Percentiles rank a stretch among this genome's conserved stretches.
These are phyloP conservation scores for Maudiozyma barnettii DNA, from an alignment of 805 yeast species.

Conservation along the genomic window DNA sequence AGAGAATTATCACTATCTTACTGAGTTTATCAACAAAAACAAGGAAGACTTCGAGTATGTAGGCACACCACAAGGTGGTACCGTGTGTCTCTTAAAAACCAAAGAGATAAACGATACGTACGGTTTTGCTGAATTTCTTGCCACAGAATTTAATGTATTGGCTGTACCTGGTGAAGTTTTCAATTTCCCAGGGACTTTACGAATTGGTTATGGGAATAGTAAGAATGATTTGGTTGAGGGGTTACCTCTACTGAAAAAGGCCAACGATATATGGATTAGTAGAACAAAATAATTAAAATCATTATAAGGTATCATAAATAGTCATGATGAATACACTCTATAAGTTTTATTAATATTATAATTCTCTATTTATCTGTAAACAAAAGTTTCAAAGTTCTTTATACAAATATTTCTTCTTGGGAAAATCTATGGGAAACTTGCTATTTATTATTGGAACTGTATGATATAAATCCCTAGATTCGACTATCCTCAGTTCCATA, in stretches of 20 bases:
- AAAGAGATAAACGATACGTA: slow-evolving; percentile 26
- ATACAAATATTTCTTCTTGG: slow-evolving; percentile 8
- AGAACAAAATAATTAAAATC: slow-evolving; percentile 1
- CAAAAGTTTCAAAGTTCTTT: not conserved
- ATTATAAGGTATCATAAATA: not conserved
- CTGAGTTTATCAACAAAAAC: slow-evolving; percentile 27
- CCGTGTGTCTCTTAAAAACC: slow-evolving; percentile 37
- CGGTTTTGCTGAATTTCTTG: slow-evolving; percentile 31
- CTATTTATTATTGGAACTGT: not conserved
- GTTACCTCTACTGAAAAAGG: slow-evolving; percentile 19
- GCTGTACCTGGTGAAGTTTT: slow-evolving; percentile 45
- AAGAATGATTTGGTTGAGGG: slow-evolving; percentile 31
- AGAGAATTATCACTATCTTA: slow-evolving; percentile 31
- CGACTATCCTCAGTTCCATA: slow-evolving; percentile 63
- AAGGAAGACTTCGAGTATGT: slow-evolving; percentile 32
- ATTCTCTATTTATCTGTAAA: not conserved
- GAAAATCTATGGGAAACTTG: not conserved
- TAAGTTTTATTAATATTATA: not conserved
- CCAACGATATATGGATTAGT: slow-evolving; percentile 7
- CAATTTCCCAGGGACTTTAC: slow-evolving; percentile 33
- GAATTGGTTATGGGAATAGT: slow-evolving; percentile 43
- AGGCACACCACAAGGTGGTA: slow-evolving; percentile 37
- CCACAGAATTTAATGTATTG: slow-evolving; percentile 29
- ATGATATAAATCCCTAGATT: slow-evolving; percentile 38
- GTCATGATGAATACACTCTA: not conserved